A percentile compares a stretch with the other conserved stretches of the same genome.
phyloP scores from a whole-genome alignment of 2,329 filamentous ascomycete species.

The Phoma sp. region DNA sequence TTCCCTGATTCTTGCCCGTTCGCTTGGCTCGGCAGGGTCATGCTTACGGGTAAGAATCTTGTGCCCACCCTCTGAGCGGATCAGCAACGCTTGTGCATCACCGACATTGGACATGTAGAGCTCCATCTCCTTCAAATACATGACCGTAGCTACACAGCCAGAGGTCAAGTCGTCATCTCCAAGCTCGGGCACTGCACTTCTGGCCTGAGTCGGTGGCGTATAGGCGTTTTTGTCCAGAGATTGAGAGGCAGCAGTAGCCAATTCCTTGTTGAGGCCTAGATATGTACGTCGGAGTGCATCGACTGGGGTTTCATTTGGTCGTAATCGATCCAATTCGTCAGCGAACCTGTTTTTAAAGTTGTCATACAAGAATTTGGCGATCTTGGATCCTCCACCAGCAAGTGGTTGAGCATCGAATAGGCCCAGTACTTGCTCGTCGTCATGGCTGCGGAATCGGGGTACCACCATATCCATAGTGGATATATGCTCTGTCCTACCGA shows the following conservation, averaged over 20 bases:
- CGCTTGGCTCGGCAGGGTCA: conserved; percentile 83
- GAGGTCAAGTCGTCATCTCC: conserved; percentile 88
- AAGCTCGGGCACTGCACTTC: conserved; percentile 77
- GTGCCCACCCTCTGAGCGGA: conserved; percentile 84
- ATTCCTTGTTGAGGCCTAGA: conserved; percentile 88
- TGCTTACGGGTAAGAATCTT: conserved; percentile 88
- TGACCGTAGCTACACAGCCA: conserved; percentile 88
- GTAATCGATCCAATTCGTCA: conserved; percentile 76
- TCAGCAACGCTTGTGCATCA: conserved; percentile 93
- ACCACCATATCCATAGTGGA: conserved; percentile 96
- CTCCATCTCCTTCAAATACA: conserved; percentile 88
- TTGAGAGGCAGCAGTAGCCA: conserved; percentile 83
- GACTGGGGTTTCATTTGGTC: conserved; percentile 73
- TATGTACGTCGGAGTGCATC: conserved; percentile 90
- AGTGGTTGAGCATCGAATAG: conserved; percentile 95
- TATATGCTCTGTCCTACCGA: conserved; percentile 91
- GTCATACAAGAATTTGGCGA: conserved; percentile 95
- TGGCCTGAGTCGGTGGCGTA: conserved; percentile 57
- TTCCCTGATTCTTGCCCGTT: conserved; percentile 88
- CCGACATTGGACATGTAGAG: conserved; percentile 95
- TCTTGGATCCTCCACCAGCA: conserved; percentile 87
- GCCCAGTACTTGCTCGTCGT: conserved; percentile 89
- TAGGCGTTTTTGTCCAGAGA: conserved; percentile 70
- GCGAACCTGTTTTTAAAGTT: conserved; percentile 88
- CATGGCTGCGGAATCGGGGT: conserved; percentile 85